Conservation (phyloP, 2,329 filamentous ascomycete genomes). For the Fusarium drepaniforme region DNA sequence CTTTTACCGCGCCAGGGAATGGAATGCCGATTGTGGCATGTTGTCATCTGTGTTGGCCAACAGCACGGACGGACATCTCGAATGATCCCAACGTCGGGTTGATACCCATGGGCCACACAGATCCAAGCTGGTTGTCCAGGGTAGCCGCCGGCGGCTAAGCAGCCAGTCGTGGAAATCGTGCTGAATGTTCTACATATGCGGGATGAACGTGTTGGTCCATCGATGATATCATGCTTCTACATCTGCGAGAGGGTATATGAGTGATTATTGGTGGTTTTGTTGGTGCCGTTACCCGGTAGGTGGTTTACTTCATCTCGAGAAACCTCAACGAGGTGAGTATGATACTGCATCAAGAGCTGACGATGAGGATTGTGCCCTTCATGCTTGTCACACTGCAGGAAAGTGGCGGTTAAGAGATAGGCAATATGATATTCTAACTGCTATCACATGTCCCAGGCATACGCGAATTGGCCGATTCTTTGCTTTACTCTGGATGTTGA, state of each 20-base stretch:
- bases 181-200: background rate
- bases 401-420: background rate
- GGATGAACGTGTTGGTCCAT: background rate
- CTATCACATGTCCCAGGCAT: background rate
- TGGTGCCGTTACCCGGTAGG: background rate
- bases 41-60: slow-evolving; percentile 11
- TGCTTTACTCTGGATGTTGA: background rate
- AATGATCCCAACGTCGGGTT: background rate
- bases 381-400: background rate
- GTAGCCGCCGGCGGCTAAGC: background rate
- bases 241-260: background rate
- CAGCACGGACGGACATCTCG: slow-evolving; percentile 15
- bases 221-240: background rate
- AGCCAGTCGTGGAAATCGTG: background rate
- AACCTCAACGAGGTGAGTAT: background rate
- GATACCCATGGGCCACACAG: slow-evolving; percentile 2
- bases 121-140: background rate
- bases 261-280: background rate
- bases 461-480: background rate
- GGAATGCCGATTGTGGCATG: slow-evolving; percentile 24
- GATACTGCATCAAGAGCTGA: background rate
- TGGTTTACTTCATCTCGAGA: background rate
- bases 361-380: too few relatives aligned
- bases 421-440: background rate
- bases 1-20: background rate